These are phyloP conservation scores for Trametes gibbosa DNA, from an alignment of 768 basidiomycete species.

Conservation along the genomic window DNA sequence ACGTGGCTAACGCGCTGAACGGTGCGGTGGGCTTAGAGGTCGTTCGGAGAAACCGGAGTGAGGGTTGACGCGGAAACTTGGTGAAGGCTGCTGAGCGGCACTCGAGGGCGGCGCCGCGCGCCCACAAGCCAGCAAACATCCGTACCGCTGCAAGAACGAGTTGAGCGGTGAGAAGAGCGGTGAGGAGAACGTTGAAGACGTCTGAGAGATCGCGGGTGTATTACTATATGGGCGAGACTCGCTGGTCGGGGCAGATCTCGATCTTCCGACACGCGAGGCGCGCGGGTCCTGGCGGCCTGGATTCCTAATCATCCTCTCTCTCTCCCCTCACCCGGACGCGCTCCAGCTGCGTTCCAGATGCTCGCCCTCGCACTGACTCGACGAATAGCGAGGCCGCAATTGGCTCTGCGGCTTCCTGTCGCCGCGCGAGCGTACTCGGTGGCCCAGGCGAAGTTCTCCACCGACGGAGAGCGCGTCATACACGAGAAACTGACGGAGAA, in stretches of 20 bases:
- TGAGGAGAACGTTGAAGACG: background rate
- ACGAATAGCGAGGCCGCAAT: slow-evolving; percentile 15
- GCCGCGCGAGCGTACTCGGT: slow-evolving; percentile 8
- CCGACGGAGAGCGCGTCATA: slow-evolving; percentile 70
- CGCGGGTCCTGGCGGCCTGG: background rate
- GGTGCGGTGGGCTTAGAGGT: background rate
- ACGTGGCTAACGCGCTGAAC: background rate
- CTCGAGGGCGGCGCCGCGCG: slow-evolving; percentile 16
- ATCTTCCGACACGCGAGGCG: background rate
- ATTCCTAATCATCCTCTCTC: slow-evolving; percentile 3
- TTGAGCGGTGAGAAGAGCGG: slow-evolving; percentile 1
- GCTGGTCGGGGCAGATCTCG: slow-evolving; percentile 3
- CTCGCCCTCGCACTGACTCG: slow-evolving; percentile 25
- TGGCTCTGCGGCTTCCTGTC: background rate
- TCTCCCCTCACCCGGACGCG: background rate
- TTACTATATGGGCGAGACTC: background rate
- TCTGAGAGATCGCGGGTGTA: background rate
- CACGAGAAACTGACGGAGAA: slow-evolving; percentile 65
- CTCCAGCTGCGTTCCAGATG: slow-evolving; percentile 21
- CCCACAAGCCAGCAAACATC: slow-evolving; percentile 18
- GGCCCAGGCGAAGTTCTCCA: slow-evolving; percentile 14
- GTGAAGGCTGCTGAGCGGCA: slow-evolving; percentile 10
- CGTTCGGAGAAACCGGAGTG: slow-evolving; percentile 5
- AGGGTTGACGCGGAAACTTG: slow-evolving; percentile 7
- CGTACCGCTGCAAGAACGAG: background rate